Base-by-base conservation (phyloP, 805 yeast species). In the Yarrowia deformans region DNA sequence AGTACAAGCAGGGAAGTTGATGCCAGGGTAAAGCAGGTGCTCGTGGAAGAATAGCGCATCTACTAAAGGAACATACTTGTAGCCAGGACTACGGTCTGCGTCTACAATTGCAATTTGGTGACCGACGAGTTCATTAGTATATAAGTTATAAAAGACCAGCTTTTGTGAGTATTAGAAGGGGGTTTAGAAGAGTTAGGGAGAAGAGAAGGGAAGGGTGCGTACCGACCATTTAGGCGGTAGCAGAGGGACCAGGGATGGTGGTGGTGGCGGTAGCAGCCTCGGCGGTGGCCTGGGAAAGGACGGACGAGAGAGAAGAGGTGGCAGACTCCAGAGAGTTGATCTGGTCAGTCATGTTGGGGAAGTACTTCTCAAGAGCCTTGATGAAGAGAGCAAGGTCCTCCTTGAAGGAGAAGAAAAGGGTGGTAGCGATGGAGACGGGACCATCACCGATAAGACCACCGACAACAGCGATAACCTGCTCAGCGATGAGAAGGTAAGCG, bases 371-470 rank as follows among this genome's bases (percentile, higher is more conserved):
- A 7, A 56, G 63, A 56, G 63, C 63, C 63, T 56, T 56, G 48
- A 56, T 56, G 63, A 56, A 56, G 23, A 56, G 63, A 29, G 63
- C 63, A 40, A 56, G 63, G 48, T 56, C 63, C 8, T 56, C 63
- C 48, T 40, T 40, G 63, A 56, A 56, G 14, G 63, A 56, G 48
- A 56, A 56, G 63, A 56, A 56, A 39, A 56, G 14, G 48, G 63
- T 56, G 48, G 63, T 56, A n/a, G 48, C 63, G 19, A 56, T 56
- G 19, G 63, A 40, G 80, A 95, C 91, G 79, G 83, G 83, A 91
- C 99, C 99, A 89, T 95, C 95, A 86, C 97, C 93, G 80, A 95
- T 99, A 89, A 95, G 95, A 84, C 99, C 99, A 88, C 99, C 99
- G 90, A 95, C 83, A 85, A 99, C 98, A 85, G 94, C 95, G 84